Evolutionary conservation across 176 grass and related monocot genomes (phyloP).

Genomic region (Poa pratensis): DNA sequence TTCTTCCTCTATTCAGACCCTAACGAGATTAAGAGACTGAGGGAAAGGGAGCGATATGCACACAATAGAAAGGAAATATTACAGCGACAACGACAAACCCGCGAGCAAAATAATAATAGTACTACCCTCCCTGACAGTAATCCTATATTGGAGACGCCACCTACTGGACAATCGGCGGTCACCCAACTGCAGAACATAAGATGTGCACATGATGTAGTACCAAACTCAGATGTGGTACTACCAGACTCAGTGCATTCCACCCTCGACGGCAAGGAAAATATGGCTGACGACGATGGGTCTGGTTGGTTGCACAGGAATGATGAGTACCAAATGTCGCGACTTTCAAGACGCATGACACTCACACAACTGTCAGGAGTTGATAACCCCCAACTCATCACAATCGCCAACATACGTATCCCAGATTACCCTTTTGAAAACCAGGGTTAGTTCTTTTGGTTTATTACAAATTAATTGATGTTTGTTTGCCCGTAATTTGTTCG

Average conservation of each 20-base stretch:
- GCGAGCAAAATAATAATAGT: background rate
- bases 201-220: too few species aligned
- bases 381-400: background rate
- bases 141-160: too few species aligned
- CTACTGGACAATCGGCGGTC: background rate
- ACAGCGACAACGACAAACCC: background rate
- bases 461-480: too few species aligned
- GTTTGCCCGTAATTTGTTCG: too few species aligned
- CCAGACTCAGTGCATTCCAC: too few species aligned
- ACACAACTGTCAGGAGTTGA: background rate
- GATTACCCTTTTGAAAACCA: background rate
- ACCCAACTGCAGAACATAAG: background rate
- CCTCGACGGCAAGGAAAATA: too few species aligned
- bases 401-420: background rate
- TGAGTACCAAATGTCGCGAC: background rate
- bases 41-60: too few species aligned
- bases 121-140: too few species aligned
- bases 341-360: background rate
- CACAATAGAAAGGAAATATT: background rate
- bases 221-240: too few species aligned
- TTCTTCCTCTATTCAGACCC: background rate
- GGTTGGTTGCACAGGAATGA: background rate
- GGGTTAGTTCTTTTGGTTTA: background rate
- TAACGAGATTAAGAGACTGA: too few species aligned
- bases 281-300: background rate